phyloP scores from a whole-genome alignment of 495 filamentous ascomycete species.

The Penicillium tannophilum region DNA sequence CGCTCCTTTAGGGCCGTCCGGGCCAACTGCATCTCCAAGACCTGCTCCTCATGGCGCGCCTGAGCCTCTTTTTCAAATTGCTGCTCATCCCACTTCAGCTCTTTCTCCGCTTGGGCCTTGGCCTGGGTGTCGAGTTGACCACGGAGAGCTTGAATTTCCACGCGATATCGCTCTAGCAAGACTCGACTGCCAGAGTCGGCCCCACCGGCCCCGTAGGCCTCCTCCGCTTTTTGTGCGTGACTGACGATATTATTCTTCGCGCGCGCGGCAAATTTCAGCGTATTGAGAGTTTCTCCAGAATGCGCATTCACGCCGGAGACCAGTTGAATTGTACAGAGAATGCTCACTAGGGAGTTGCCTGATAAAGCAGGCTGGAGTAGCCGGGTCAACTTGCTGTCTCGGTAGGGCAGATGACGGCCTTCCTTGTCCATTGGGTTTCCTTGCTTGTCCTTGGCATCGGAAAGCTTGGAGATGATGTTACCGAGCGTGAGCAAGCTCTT shows the following conservation, averaged over 20 bases:
- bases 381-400: slow-evolving; percentile 95
- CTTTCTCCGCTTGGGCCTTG: slow-evolving; percentile 68
- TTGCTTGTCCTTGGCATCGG: slow-evolving; percentile 82
- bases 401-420: slow-evolving; percentile 88
- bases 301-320: slow-evolving; percentile 67
- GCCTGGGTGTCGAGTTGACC: slow-evolving; percentile 78
- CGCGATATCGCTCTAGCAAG: slow-evolving; percentile 87
- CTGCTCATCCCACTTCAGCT: slow-evolving; percentile 66
- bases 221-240: slow-evolving; percentile 93
- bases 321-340: slow-evolving; percentile 91
- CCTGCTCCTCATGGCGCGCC: slow-evolving; percentile 90
- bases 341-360: slow-evolving; percentile 92
- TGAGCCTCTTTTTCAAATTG: slow-evolving; percentile 80
- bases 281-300: slow-evolving; percentile 88
- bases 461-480: slow-evolving; percentile 88
- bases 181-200: slow-evolving; percentile 83
- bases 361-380: slow-evolving; percentile 91
- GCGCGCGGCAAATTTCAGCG: slow-evolving; percentile 92
- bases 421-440: slow-evolving; percentile 75
- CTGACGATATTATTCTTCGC: slow-evolving; percentile 98
- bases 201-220: slow-evolving; percentile 69
- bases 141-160: slow-evolving; percentile 87
- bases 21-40: slow-evolving; percentile 96
- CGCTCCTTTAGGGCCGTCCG: slow-evolving; percentile 94
- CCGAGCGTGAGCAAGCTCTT: slow-evolving; percentile 94